A percentile compares a stretch with the other conserved stretches of the same genome.
Conservation (phyloP, 805 yeast genomes). For the Saccharomycopsis javanensis region DNA sequence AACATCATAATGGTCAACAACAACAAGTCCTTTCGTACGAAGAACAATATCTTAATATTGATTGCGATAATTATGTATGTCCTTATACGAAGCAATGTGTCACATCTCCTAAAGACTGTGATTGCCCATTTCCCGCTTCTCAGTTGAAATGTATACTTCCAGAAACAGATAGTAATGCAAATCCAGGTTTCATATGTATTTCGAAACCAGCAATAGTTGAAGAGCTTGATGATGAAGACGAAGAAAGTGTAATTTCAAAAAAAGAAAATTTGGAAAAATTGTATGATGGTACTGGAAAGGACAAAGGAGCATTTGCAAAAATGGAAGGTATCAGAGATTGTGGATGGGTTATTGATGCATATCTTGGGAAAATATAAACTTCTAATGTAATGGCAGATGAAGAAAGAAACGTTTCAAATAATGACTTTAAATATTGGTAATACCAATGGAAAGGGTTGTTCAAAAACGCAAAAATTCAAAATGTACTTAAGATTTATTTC, state of each 20-base stretch:
- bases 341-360: slow-evolving; percentile 73
- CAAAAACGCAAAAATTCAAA: too few species aligned
- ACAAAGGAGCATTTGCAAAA: slow-evolving; percentile 31
- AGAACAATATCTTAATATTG: slow-evolving; percentile 29
- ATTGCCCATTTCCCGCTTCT: slow-evolving; percentile 82
- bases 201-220: slow-evolving; percentile 61
- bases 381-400: slow-evolving; percentile 35
- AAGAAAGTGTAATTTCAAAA: not conserved
- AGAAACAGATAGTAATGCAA: slow-evolving; percentile 32
- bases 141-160: slow-evolving; percentile 78
- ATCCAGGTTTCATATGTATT: slow-evolving; percentile 54
- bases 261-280: slow-evolving; percentile 25
- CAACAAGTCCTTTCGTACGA: slow-evolving; percentile 27
- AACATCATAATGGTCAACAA: slow-evolving; percentile 29
- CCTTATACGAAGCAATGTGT: slow-evolving; percentile 81
- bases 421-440: too few species aligned
- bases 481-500: too few species aligned
- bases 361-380: slow-evolving; percentile 20
- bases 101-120: slow-evolving; percentile 57
- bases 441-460: too few species aligned
- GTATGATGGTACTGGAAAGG: slow-evolving; percentile 36
- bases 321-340: slow-evolving; percentile 61
- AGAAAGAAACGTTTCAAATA: too few species aligned
- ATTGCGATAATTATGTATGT: slow-evolving; percentile 65
- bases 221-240: not conserved